Base-by-base conservation (phyloP, 306 rosid genomes). In the Fragaria ananassa region DNA sequence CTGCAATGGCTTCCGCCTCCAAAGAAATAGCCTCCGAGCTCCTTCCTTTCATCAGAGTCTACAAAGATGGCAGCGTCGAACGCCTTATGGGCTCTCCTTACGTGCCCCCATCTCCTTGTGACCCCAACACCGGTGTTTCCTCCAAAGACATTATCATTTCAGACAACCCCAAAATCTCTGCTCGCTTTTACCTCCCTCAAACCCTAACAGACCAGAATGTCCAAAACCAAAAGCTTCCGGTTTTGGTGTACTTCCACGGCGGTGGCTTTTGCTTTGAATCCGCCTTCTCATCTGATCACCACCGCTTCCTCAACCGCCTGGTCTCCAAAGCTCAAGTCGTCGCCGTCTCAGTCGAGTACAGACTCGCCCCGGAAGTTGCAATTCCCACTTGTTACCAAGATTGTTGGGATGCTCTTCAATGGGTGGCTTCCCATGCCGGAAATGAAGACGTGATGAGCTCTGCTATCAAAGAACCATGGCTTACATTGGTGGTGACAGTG, bases 271-370 rank as follows among this genome's bases (percentile, higher is more conserved):
- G 78, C 81, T 0, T 79, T 0, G 83, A 78, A 34, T 86, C 93
- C 0, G 82, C 90, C 8, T 87, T 86, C 75, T 79, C 91, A 31
- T 68, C 42, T n/a, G n/a, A n/a, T n/a, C n/a, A 76, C 72, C 88
- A 85, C 3, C 81, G 78, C n/a, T 84, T 70, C 76, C 83, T 89
- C 74, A 87, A 80, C 74, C 79, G 63, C 7, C 13, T 89, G 10
- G 88, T 86, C 6, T 79, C 88, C 0, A 19, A 82, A 46, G 74
- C 87, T 21, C 76, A 82, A 1, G 85, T 79, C 61, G 18, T 86
- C 0, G 89, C 79, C 1, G 83, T 87, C 60, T 89, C 89, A 1
- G 89, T 85, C 0, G 91, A 87, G 79, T 89, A 89, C 58, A 79
- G 91, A 21, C 79, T 58, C 4, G 86, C 90, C 4, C 93, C 88